Evolutionary conservation across 257 asterid genomes (phyloP), one percentile per base, ranked within the genome.

Genomic region (Solanum boliviense): DNA sequence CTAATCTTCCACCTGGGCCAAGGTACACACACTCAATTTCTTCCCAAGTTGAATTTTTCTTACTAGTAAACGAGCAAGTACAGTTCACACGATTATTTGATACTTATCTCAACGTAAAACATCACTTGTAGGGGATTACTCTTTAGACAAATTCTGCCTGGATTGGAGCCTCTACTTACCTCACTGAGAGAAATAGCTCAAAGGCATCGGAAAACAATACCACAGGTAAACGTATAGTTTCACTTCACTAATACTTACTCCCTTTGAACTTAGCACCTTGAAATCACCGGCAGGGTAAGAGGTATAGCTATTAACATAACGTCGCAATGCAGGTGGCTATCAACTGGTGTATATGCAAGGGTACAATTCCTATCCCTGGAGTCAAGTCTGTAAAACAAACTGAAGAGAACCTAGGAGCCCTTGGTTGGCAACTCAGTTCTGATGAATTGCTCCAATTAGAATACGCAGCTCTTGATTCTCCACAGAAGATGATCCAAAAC

Each of bases 281-380:
- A 67, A 25, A 67, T 67, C 18, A 67, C 34, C 18, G 1, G 39
- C 39, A 36, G 9, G 72, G 34, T n/a, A n/a, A 65, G 72, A 65
- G 32, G 32, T 65, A 10, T 5, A 60, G 10, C 65, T 56, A 56
- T 56, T 56, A 20, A 87, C 29, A 46, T 74, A 58, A 16, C 36
- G 20, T 74, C 13, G 2, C 72, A 20, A 62, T 7, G 29, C 91
- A 95, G 99, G 97, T 96, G 35, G 99, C 99, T 7, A 93, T 95
- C 90, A 97, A 97, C 89, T 97, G 99, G 99, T 95, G 99, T 91
- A 94, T 95, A 76, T 89, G 93, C 90, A 94, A 95, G 89, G 97
- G 98, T 34, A 93, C 98, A 5, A 90, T 95, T 82, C 98, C 98
- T 2, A 97, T 97, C 35, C 98, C 99, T 2, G 98, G 98, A 31